Base-by-base conservation (phyloP, 202 grass and related monocot species). In the Miscanthus sacchariflorus region DNA sequence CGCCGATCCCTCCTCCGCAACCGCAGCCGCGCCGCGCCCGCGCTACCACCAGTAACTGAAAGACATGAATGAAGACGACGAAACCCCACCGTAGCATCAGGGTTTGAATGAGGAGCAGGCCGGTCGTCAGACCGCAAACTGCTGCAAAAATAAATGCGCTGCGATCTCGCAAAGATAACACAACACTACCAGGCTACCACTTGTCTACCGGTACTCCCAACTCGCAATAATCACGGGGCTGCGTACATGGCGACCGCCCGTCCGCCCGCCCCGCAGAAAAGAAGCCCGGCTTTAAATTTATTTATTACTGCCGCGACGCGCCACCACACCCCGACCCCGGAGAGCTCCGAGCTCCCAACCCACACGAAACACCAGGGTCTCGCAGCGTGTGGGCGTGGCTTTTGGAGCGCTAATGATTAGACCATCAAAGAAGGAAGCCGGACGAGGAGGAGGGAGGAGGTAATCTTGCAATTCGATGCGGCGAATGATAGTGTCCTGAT, bases 351-450 rank as follows among this genome's bases (percentile, higher is more conserved):
- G 36, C 38, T 28, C 43, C 72, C 11, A 4, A 4, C 4, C 48
- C 12, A 5, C 72, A 23, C 50, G 5, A 61, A 25, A 44, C 74
- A 19, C 85, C 19, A 65, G 5, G 54, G 19, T 64, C 8, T 58
- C 19, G 46, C 69, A 5, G 25, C 76, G 76, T 27, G 86, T 30
- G 28, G 28, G 28, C 28, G 28, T 30, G 28, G 11, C 90, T 86
- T 91, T 91, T 78, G 24, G 81, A 54, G 36, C 28, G 78, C 23
- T 46, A 12, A 91, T 91, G 78, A 91, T 88, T 88, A 84, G 68
- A 23, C 58, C 66, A 82, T 88, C 33, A 68, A 49, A 68, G 72
- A 4, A n/a, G 7, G 1, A 9, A 44, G 48, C 67, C 27, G 44
- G 33, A 38, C 30, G 48, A 13, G 67, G 74, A 19, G 18, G 50